Evolutionary conservation across 257 asterid species (phyloP), one percentile per base, ranked within the genome.

Genomic region (Petrea volubilis): DNA sequence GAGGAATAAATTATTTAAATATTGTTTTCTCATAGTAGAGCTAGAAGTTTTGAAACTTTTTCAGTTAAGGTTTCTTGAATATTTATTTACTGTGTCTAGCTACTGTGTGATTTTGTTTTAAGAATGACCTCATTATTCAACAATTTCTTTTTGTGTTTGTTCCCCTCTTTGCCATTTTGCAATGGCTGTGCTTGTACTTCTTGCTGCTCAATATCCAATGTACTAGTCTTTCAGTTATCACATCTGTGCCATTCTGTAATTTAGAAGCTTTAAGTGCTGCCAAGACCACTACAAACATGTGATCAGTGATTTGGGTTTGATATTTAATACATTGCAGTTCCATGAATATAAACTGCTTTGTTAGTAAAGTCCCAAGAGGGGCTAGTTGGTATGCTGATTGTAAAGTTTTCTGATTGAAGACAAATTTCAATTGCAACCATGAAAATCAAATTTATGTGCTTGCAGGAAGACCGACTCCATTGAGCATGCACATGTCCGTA

Each of bases 381-480:
- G 20, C 21, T 60, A 49, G 49, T 52, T 75, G 67, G 53, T 73
- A 23, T 57, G 38, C 60, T 73, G 67, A 21, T 55, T 10, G 72
- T 78, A 53, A 33, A 43, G 43, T 59, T 40, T 9, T 36, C 64
- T 52, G 33, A 59, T 17, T 49, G 23, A 29, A 52, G 27, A 25
- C 27, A 18, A 49, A 67, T 63, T 27, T 29, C 33, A 27, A 55
- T 63, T 55, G 34, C 58, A 18, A 33, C 44, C 70, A 73, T 75
- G 73, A 60, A 67, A 57, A 40, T 17, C 57, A 36, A 36, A 60
- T 56, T 72, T 72, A 20, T 72, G 15, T 69, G 47, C 61, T 79
- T 89, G 83, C 90, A 90, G 98, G 95, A 92, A 84, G 76, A 84
- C 88, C 0, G 81, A 79, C 76, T 85, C 96, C 62, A 90, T 95